Evolutionary conservation across 73 alveolate species (phyloP), one percentile per base, ranked within the genome.

Genomic region (Effrenium voratum): DNA sequence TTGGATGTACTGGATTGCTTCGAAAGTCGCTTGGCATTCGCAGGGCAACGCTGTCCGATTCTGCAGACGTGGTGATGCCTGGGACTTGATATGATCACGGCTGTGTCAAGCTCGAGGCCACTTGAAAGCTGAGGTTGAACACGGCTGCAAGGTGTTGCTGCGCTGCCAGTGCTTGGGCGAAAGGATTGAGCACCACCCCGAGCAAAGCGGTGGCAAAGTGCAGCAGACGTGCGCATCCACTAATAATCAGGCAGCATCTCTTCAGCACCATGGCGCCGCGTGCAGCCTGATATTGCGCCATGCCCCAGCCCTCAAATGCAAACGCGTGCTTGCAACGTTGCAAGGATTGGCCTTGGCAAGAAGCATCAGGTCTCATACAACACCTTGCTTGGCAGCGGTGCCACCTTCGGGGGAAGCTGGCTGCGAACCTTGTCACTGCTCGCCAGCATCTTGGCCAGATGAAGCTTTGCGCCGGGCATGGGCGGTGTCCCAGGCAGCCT

Each of bases 301-400:
- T 32, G 91, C 46, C n/a, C 5, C 45, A n/a, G 70, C 91, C 91
- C 91, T 26, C 44, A 40, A 26, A 22, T 41, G 15, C 36, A n/a
- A 2, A n/a, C 82, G 34, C 36, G 47, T n/a, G 82, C 12, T 8
- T 2, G 16, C 45, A 32, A 24, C n/a, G n/a, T n/a, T n/a, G n/a
- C n/a, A n/a, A n/a, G n/a, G n/a, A n/a, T n/a, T n/a, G n/a, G n/a
- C n/a, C n/a, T n/a, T n/a, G n/a, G n/a, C n/a, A n/a, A n/a, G n/a
- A n/a, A n/a, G n/a, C n/a, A n/a, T 28, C 19, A 80, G 91, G 91
- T 80, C 5, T 80, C 91, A 5, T 80, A 80, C 91, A 80, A 80
- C 91, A 80, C 70, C 6, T 28, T 80, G 63, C 70, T 80, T 6
- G 91, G 91, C 32, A 34, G 19, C 5, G 66, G 47, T 55, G 46